Percentiles rank a stretch among this genome's conserved stretches.
These are phyloP conservation scores for Vigna hirtella DNA, from an alignment of 306 rosid species.

Conservation along the genomic window DNA sequence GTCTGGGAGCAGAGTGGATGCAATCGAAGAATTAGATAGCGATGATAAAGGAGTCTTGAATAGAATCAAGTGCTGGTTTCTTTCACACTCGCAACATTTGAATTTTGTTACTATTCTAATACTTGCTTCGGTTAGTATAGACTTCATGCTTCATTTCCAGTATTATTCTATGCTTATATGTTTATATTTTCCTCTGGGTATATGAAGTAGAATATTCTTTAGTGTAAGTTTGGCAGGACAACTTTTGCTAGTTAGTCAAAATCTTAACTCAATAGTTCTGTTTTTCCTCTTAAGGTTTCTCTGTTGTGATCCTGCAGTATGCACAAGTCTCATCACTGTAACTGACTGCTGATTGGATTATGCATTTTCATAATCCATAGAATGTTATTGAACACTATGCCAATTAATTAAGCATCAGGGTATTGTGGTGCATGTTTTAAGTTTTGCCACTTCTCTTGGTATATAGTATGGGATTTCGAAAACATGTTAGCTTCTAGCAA, in stretches of 20 bases:
- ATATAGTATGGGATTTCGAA: constrained; percentile 21
- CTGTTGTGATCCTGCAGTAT: constrained; percentile 17
- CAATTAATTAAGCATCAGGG: background rate
- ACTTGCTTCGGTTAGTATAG: constrained; percentile 97
- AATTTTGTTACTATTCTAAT: constrained; percentile 81
- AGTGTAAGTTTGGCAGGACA: constrained; percentile 1
- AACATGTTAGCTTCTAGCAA: background rate
- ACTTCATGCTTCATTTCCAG: constrained; percentile 40
- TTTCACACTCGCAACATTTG: constrained; percentile 83
- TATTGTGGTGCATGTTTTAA: background rate
- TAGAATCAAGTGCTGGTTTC: constrained; percentile 74
- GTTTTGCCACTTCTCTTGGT: constrained; percentile 1
- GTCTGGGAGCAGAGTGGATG: constrained; percentile 72
- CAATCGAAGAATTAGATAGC: constrained; percentile 73
- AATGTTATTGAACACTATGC: constrained; percentile 11
- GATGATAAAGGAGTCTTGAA: constrained; percentile 71
- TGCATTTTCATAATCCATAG: constrained; percentile 10
- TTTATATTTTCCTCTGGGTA: constrained; percentile 16
- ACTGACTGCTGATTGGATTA: constrained; percentile 18
- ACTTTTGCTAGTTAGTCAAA: background rate
- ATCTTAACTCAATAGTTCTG: constrained; percentile 4
- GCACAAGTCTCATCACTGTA: background rate
- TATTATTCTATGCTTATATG: constrained; percentile 1
- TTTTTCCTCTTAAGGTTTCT: constrained; percentile 2
- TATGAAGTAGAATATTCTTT: constrained; percentile 21